Conservation (phyloP, 169 alveolate species). For the Plasmodium chabaudi region DNA sequence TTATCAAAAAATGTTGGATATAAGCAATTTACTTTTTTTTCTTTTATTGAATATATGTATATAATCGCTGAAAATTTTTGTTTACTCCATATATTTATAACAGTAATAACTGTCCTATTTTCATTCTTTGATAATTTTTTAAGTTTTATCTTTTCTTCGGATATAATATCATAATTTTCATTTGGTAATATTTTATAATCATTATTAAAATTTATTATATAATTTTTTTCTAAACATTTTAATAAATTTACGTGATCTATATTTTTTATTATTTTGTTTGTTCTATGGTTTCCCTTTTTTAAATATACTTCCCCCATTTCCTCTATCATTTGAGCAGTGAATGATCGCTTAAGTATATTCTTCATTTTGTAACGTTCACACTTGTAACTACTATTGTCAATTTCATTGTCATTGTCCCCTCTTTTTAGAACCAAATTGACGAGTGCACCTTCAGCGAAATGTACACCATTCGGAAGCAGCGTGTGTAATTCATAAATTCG, state of each 20-base stretch:
- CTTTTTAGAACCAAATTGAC: slow-evolving; percentile 24
- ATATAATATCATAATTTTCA: slow-evolving; percentile 32
- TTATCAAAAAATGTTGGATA: not conserved
- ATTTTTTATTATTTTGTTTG: slow-evolving; percentile 1
- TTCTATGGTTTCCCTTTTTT: not conserved
- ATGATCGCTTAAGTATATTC: not conserved
- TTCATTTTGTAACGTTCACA: slow-evolving; percentile 6
- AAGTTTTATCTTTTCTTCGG: slow-evolving; percentile 20
- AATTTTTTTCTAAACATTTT: slow-evolving; percentile 8
- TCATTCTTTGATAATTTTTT: not conserved
- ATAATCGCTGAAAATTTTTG: slow-evolving; percentile 33
- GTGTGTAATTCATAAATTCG: slow-evolving; percentile 22
- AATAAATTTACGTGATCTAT: not conserved
- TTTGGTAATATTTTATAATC: slow-evolving; percentile 24
- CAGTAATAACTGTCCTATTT: not conserved
- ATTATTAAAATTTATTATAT: slow-evolving; percentile 26
- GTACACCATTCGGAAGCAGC: slow-evolving; percentile 30
- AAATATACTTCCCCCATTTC: not conserved
- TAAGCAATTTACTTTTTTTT: slow-evolving; percentile 13
- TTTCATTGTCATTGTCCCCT: not conserved
- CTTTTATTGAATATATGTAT: slow-evolving; percentile 5
- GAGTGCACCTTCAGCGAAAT: slow-evolving; percentile 26
- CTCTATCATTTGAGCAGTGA: slow-evolving; percentile 1
- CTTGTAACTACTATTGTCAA: not conserved
- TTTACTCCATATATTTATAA: slow-evolving; percentile 15